phyloP scores from a whole-genome alignment of 768 basidiomycete genomes.

The Suillus subalutaceus region DNA sequence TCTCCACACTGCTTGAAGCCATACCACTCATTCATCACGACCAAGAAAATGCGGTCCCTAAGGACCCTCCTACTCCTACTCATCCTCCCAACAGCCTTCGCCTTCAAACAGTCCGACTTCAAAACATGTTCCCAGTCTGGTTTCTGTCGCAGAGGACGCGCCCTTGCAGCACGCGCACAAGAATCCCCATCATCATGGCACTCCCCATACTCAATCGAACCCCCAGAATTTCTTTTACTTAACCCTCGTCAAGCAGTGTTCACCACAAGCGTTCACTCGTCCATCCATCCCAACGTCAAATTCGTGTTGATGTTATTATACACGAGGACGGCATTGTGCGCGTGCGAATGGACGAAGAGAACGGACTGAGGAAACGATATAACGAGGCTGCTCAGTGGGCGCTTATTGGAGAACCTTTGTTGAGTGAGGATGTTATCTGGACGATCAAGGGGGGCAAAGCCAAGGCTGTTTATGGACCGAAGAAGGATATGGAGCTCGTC shows the following conservation, averaged over 20 bases:
- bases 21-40: neutral
- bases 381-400: slow-evolving; percentile 94
- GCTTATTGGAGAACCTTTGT: slow-evolving; percentile 68
- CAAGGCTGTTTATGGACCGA: slow-evolving; percentile 64
- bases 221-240: slow-evolving; percentile 50
- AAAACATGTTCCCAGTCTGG: slow-evolving; percentile 94
- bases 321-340: slow-evolving; percentile 88
- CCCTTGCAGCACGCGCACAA: slow-evolving; percentile 73
- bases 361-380: slow-evolving; percentile 80
- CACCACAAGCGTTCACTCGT: slow-evolving; percentile 75
- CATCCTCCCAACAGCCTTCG: slow-evolving; percentile 35
- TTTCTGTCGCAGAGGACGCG: slow-evolving; percentile 92
- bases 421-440: slow-evolving; percentile 67
- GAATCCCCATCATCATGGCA: slow-evolving; percentile 63
- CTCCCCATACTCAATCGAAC: slow-evolving; percentile 85
- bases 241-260: slow-evolving; percentile 61
- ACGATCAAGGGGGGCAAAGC: slow-evolving; percentile 63
- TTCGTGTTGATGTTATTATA: slow-evolving; percentile 83
- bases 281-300: slow-evolving; percentile 80
- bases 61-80: slow-evolving; percentile 29
- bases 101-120: slow-evolving; percentile 85
- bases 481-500: slow-evolving; percentile 64
- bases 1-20: neutral
- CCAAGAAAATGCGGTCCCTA: slow-evolving; percentile 2
- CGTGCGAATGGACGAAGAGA: slow-evolving; percentile 91